Conservation (phyloP, 2,329 filamentous ascomycete genomes). For the Epichloe gansuensis region DNA sequence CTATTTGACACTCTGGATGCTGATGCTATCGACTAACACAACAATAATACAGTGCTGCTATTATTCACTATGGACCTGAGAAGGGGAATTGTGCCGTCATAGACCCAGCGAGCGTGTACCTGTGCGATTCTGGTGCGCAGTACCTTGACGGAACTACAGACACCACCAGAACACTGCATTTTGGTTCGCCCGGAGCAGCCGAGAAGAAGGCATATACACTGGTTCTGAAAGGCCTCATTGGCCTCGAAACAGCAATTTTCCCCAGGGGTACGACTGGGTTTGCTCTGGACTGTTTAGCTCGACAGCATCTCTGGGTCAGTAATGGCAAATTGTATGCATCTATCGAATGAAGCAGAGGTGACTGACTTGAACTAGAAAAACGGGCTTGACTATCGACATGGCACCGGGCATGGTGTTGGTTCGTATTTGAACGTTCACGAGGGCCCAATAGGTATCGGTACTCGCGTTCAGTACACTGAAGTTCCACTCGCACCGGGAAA, state of each 20-base stretch:
- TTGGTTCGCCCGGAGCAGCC: slow-evolving; percentile 68
- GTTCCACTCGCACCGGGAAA: slow-evolving; percentile 84
- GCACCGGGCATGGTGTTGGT: slow-evolving; percentile 90
- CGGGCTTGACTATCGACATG: slow-evolving; percentile 89
- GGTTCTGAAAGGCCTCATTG: slow-evolving; percentile 88
- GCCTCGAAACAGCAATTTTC: slow-evolving; percentile 73
- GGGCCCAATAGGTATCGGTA: slow-evolving; percentile 91
- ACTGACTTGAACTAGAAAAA: slow-evolving; percentile 24
- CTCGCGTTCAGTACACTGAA: slow-evolving; percentile 79
- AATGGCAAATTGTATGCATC: background rate
- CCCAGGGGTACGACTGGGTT: slow-evolving; percentile 93
- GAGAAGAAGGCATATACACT: slow-evolving; percentile 87
- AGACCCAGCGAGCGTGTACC: slow-evolving; percentile 74
- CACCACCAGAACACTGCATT: slow-evolving; percentile 86
- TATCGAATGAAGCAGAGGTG: background rate
- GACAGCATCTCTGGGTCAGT: slow-evolving; percentile 80
- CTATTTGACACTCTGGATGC: background rate
- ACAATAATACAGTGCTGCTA: slow-evolving; percentile 53
- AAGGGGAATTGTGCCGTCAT: slow-evolving; percentile 68
- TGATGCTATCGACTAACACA: background rate
- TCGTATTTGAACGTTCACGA: slow-evolving; percentile 96
- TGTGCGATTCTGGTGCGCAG: slow-evolving; percentile 96
- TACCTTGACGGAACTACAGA: slow-evolving; percentile 94
- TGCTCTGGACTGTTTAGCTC: slow-evolving; percentile 74
- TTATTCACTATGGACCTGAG: slow-evolving; percentile 93